Base-by-base conservation (phyloP, 202 grass and related monocot genomes). In the Setaria viridis region DNA sequence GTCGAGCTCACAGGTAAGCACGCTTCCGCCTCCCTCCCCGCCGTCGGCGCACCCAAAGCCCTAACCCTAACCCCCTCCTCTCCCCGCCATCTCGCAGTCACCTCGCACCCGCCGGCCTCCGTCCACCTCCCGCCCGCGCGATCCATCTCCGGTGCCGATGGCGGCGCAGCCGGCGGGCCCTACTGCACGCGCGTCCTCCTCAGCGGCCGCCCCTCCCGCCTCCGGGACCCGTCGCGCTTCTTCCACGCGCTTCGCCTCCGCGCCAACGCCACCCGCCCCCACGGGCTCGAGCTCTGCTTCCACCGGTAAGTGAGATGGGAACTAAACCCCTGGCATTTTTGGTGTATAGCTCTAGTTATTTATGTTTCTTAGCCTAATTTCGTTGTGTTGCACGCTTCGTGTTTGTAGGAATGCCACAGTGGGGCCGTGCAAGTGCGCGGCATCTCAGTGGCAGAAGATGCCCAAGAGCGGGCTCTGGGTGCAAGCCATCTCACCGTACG, bases 391-490 rank as follows among this genome's bases (percentile, higher is more conserved):
- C 60, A 51, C 9, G 15, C 11, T 9, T 50, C 14, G 16, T 82
- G 56, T 88, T 80, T 37, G 70, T 54, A 99, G 96, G 65, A 95
- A 99, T 91, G 88, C 85, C 67, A 94, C 96, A 47, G 67, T 95
- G 39, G 86, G 72, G 25, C 45, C 94, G 1, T 94, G 96, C 88
- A 99, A 87, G 90, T 95, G 96, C 29, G 72, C 86, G 0, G 60
- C 93, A 16, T 90, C 81, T 33, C 91, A 87, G 74, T 95, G 91
- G 90, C 91, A 95, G 76, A 99, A 95, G 88, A 78, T 99, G 68
- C 90, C 93, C 42, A 96, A 99, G 83, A 82, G 75, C n/a, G 85
- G 89, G 15, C 64, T 81, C 34, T 96, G 90, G 93, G 73, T 45
- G 33, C 88, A 90, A 35, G 83, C 91, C 79, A 87, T 99, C 60